A percentile compares a stretch with the other conserved stretches of the same genome.
Evolutionary conservation across 139 green algal species (phyloP).

Genomic region (Yamagishiella unicocca): DNA sequence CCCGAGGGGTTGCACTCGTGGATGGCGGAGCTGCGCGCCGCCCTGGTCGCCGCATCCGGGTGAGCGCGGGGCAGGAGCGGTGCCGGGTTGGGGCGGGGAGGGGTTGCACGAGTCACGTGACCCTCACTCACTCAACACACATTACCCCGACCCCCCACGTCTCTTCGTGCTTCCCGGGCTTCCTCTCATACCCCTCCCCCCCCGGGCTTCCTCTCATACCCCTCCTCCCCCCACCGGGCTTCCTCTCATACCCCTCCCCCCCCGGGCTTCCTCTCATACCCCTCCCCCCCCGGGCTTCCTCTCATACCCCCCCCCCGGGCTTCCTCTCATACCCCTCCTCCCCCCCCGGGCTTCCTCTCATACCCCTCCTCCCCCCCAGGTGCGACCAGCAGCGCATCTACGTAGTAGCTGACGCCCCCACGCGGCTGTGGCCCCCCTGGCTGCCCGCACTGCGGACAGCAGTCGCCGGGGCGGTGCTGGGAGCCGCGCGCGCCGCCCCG

Average conservation of each 20-base stretch:
- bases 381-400: slow-evolving; percentile 10
- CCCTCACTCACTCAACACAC: no score
- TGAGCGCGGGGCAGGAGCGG: no score
- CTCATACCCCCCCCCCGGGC: no score
- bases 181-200: no score
- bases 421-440: neutral
- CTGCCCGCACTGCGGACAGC: neutral
- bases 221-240: no score
- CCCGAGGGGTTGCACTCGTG: neutral
- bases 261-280: neutral
- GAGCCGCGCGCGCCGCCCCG: neutral
- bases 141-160: no score
- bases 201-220: no score
- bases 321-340: neutral
- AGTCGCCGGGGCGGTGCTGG: neutral
- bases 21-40: neutral
- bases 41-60: neutral
- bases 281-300: neutral
- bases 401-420: neutral
- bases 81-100: no score
- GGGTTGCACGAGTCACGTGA: no score
- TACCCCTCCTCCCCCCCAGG: neutral
- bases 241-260: neutral
- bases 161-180: no score
- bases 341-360: neutral